Percentiles rank a stretch among this genome's conserved stretches.
Evolutionary conservation across 176 grass and related monocot species (phyloP).

Genomic region (Musa troglodytarum): DNA sequence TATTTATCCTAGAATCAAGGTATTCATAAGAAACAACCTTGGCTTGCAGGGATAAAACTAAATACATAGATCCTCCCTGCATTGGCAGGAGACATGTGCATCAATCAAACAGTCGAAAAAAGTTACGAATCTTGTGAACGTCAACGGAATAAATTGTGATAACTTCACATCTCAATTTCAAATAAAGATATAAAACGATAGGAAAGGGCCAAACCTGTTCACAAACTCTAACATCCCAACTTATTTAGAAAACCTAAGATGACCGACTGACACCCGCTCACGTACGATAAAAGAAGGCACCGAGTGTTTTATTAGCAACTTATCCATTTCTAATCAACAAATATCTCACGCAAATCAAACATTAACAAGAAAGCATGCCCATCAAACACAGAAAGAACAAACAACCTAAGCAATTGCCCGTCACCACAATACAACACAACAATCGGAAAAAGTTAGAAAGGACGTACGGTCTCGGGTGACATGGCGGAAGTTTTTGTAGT

Average conservation of each 20-base stretch:
- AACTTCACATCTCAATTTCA: too few species aligned
- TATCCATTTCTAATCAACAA: background rate
- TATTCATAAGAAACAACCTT: too few species aligned
- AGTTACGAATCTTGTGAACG: too few species aligned
- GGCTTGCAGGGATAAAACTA: too few species aligned
- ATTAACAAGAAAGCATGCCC: background rate
- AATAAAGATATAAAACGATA: too few species aligned
- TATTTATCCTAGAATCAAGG: too few species aligned
- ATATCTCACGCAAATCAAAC: background rate
- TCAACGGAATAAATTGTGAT: too few species aligned
- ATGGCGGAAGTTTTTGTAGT: conserved; percentile 5
- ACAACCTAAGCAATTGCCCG: background rate
- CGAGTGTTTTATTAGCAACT: background rate
- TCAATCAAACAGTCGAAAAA: too few species aligned
- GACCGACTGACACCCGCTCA: background rate
- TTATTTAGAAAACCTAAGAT: background rate
- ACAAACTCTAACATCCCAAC: background rate
- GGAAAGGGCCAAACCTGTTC: too few species aligned
- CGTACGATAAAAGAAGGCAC: background rate
- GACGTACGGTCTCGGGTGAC: conserved; percentile 3
- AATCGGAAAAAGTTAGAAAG: background rate
- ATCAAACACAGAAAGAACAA: background rate
- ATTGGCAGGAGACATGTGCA: too few species aligned
- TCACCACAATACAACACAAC: background rate
- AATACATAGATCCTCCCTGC: too few species aligned